phyloP scores from a whole-genome alignment of 495 filamentous ascomycete genomes.

The Peziza echinospora region DNA sequence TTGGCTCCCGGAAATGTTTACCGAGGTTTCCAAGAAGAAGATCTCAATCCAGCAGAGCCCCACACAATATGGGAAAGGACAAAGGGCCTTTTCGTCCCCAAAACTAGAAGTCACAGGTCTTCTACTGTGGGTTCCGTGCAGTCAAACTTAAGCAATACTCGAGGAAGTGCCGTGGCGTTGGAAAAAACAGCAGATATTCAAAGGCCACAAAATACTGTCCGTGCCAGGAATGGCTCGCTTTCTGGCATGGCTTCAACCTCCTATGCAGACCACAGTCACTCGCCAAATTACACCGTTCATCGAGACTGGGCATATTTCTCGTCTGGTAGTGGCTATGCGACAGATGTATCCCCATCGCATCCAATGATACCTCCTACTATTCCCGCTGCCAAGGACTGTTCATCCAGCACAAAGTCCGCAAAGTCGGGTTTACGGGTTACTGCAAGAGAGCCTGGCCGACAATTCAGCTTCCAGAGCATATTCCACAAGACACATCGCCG shows the following conservation, averaged over 20 bases:
- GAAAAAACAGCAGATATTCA: not conserved
- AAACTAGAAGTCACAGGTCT: not conserved
- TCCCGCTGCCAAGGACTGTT: constrained; percentile 15
- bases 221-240: not conserved
- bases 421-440: constrained; percentile 14
- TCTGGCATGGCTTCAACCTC: not conserved
- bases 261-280: constrained; percentile 2
- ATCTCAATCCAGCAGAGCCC: constrained; percentile 17
- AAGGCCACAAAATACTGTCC: not conserved
- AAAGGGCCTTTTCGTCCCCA: constrained; percentile 4
- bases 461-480: constrained; percentile 81
- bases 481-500: constrained; percentile 27
- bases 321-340: constrained; percentile 20
- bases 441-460: constrained; percentile 35
- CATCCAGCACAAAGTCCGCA: constrained; percentile 28
- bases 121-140: not conserved
- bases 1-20: constrained; percentile 15
- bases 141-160: not conserved
- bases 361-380: constrained; percentile 4
- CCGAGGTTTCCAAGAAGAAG: constrained; percentile 18
- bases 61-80: constrained; percentile 18
- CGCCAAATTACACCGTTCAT: constrained; percentile 22
- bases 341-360: constrained; percentile 21
- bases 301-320: constrained; percentile 15
- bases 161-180: too few species aligned